Conservation (phyloP, 2,329 filamentous ascomycete genomes). For the Microascus cirrosus region DNA sequence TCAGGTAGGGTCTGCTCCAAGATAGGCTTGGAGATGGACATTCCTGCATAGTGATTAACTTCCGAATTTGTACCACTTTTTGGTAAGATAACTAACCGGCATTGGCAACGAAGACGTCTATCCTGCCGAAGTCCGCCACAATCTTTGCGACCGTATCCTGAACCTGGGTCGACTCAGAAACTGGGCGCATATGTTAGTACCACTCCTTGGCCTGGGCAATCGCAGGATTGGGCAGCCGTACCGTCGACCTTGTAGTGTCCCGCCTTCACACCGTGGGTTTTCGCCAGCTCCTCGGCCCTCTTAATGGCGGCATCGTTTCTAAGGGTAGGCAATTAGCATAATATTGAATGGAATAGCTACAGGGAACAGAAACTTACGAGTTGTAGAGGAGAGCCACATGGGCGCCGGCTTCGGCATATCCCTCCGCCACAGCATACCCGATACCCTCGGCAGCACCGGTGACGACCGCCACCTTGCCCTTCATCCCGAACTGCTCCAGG, state of each 20-base stretch:
- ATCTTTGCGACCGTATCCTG: constrained; percentile 49
- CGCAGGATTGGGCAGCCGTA: background rate
- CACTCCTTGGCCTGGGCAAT: background rate
- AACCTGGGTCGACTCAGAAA: constrained; percentile 21
- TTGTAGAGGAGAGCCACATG: constrained; percentile 40
- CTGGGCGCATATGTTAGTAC: background rate
- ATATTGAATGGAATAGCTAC: background rate
- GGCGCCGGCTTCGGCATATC: constrained; percentile 29
- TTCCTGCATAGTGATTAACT: background rate
- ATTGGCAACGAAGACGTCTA: constrained; percentile 68
- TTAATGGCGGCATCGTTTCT: constrained; percentile 58
- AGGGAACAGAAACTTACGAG: constrained; percentile 35
- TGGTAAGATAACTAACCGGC: constrained; percentile 35
- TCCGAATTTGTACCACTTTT: constrained; percentile 20
- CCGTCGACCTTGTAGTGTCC: constrained; percentile 1
- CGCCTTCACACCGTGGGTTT: constrained; percentile 55
- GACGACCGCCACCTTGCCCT: constrained; percentile 25
- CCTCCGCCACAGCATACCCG: constrained; percentile 29
- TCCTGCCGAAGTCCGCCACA: constrained; percentile 59
- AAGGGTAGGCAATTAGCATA: background rate
- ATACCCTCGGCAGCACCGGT: constrained; percentile 46
- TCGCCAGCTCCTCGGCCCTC: constrained; percentile 58
- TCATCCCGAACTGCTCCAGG: constrained; percentile 37
- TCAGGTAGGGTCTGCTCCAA: constrained; percentile 40
- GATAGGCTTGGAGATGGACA: constrained; percentile 15